Evolutionary conservation across 78 protist genomes (phyloP).

Genomic region (Emiliania huxleyi): DNA sequence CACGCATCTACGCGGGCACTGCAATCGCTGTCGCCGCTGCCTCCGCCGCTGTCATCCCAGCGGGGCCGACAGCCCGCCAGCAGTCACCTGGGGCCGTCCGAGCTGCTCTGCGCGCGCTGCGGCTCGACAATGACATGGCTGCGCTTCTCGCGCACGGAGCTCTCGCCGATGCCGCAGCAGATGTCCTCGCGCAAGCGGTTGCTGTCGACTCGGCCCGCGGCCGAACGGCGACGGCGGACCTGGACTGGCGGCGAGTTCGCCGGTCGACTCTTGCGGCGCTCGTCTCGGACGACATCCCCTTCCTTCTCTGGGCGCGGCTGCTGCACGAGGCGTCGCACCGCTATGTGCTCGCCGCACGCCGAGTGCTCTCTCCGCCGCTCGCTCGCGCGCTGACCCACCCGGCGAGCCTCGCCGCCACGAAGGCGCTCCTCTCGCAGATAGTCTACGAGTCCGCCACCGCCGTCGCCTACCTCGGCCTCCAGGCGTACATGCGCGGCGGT

Average conservation of each 20-base stretch:
- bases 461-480: background rate
- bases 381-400: background rate
- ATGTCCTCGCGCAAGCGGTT: background rate
- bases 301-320: background rate
- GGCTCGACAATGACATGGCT: background rate
- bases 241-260: background rate
- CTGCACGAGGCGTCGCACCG: background rate
- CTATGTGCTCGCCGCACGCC: background rate
- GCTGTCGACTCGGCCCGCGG: background rate
- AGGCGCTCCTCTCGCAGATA: background rate
- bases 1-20: no score
- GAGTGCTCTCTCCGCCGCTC: background rate
- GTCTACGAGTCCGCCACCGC: background rate
- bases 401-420: background rate
- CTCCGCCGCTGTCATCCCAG: no score
- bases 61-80: no score
- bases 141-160: background rate
- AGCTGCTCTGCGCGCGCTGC: background rate
- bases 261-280: background rate
- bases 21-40: no score
- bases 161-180: background rate
- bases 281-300: background rate
- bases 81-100: no score
- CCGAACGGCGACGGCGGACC: background rate
- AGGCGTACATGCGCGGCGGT: background rate